phyloP scores from a whole-genome alignment of 495 filamentous ascomycete genomes.

The Diplogelasinospora grovesii region DNA sequence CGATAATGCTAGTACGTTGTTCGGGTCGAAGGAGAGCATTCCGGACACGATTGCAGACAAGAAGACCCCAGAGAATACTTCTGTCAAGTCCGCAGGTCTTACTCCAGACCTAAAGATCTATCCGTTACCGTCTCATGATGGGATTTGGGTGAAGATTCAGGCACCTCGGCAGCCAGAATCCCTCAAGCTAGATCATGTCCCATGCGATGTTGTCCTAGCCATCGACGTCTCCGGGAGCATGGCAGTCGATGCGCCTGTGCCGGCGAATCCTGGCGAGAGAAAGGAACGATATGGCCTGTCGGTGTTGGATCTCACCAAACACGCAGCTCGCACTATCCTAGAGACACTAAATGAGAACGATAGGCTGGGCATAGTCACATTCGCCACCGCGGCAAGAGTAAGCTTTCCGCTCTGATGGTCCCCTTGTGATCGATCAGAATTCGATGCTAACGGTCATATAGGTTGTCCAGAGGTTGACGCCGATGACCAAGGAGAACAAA shows the following conservation, averaged over 20 bases:
- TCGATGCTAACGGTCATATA: conserved; percentile 10
- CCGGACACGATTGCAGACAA: no score
- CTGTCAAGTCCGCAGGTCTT: neutral
- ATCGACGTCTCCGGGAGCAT: conserved; percentile 44
- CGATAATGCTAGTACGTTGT: neutral
- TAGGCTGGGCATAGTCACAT: conserved; percentile 42
- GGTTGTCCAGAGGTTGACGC: conserved; percentile 30
- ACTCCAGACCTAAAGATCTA: conserved; percentile 23
- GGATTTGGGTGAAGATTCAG: conserved; percentile 31
- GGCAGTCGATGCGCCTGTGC: conserved; percentile 24
- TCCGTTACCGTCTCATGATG: conserved; percentile 19
- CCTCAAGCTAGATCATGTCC: conserved; percentile 18
- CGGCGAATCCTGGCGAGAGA: conserved; percentile 18
- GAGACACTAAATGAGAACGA: conserved; percentile 34
- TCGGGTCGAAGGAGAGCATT: neutral
- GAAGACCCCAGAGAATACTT: no score
- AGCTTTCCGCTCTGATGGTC: no score
- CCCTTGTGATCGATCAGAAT: neutral
- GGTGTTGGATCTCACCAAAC: conserved; percentile 39
- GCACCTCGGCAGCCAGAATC: conserved; percentile 25
- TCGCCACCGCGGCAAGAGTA: conserved; percentile 21
- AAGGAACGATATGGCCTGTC: conserved; percentile 30
- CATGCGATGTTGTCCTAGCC: conserved; percentile 41
- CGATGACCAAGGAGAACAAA: conserved; percentile 31
- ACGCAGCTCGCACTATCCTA: conserved; percentile 39